These are phyloP conservation scores for Candida methanosorbosa DNA, from an alignment of 805 yeast species.

Conservation along the genomic window DNA sequence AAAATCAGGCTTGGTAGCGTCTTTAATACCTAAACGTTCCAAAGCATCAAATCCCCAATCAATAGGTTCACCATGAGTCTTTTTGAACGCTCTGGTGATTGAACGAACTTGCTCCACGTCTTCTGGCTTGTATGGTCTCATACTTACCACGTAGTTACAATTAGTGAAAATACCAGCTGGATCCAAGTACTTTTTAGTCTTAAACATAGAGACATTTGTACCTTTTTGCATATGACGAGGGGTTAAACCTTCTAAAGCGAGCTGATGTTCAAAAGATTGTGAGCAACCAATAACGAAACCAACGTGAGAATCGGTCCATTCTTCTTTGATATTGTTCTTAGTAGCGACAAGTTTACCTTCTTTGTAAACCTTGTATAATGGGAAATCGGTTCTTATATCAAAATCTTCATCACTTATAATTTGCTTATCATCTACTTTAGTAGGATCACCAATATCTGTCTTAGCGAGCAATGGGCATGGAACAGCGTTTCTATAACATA, in stretches of 20 bases:
- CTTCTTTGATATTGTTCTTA: conserved; percentile 16
- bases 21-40: conserved; percentile 25
- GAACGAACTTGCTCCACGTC: conserved; percentile 23
- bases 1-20: conserved; percentile 25
- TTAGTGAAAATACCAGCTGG: conserved; percentile 24
- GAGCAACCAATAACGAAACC: conserved; percentile 36
- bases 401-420: conserved; percentile 11
- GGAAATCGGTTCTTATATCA: conserved; percentile 27
- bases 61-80: conserved; percentile 32
- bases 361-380: conserved; percentile 26
- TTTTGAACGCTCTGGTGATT: conserved; percentile 21
- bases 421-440: conserved; percentile 9
- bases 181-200: conserved; percentile 16
- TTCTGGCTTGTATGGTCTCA: conserved; percentile 27
- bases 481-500: conserved; percentile 30
- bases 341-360: conserved; percentile 20
- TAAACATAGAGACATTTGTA: conserved; percentile 20
- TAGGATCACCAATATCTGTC: conserved; percentile 15
- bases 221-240: conserved; percentile 17
- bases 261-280: conserved; percentile 29
- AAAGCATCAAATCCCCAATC: conserved; percentile 34
- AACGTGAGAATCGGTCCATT: conserved; percentile 28
- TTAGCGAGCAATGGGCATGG: conserved; percentile 27
- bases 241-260: conserved; percentile 20
- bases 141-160: conserved; percentile 30